Conservation (phyloP, 2,329 filamentous ascomycete genomes). For the Phyllosticta citribraziliensis region DNA sequence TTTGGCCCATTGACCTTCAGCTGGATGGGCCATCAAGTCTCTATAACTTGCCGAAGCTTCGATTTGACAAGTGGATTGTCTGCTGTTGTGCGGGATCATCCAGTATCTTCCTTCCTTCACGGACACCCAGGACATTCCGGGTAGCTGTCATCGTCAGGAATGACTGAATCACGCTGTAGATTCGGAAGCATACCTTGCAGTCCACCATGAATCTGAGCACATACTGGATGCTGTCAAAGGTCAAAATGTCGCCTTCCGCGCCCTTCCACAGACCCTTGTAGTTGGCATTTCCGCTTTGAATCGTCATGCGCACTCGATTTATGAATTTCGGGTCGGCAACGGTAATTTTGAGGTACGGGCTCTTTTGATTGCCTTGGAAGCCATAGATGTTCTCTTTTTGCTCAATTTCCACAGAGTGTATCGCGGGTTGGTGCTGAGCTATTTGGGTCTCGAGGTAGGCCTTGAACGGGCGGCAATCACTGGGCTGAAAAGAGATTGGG, state of each 20-base stretch:
- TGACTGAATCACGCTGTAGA: background rate
- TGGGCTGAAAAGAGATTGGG: slow-evolving; percentile 66
- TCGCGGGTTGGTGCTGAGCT: slow-evolving; percentile 60
- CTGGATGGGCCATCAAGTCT: slow-evolving; percentile 76
- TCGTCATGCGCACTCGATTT: slow-evolving; percentile 59
- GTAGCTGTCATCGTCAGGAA: slow-evolving; percentile 45
- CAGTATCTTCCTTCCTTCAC: slow-evolving; percentile 64
- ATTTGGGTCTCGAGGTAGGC: slow-evolving; percentile 70
- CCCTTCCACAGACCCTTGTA: slow-evolving; percentile 82
- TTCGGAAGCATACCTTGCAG: slow-evolving; percentile 52
- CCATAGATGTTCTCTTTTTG: slow-evolving; percentile 87
- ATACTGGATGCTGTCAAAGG: slow-evolving; percentile 94
- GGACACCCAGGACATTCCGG: slow-evolving; percentile 97
- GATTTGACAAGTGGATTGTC: slow-evolving; percentile 91
- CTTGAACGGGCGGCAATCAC: slow-evolving; percentile 71
- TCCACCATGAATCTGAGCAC: slow-evolving; percentile 97
- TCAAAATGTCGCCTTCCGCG: slow-evolving; percentile 62
- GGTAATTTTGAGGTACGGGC: slow-evolving; percentile 85
- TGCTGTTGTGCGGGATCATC: slow-evolving; percentile 54
- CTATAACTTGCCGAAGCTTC: slow-evolving; percentile 77
- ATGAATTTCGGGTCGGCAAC: slow-evolving; percentile 85
- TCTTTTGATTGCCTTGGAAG: slow-evolving; percentile 87
- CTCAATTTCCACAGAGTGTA: slow-evolving; percentile 71
- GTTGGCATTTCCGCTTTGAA: slow-evolving; percentile 70
- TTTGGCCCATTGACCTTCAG: slow-evolving; percentile 93